Evolutionary conservation across 805 yeast genomes (phyloP), one percentile per base, ranked within the genome.

Genomic region (Candida odintsovae): DNA sequence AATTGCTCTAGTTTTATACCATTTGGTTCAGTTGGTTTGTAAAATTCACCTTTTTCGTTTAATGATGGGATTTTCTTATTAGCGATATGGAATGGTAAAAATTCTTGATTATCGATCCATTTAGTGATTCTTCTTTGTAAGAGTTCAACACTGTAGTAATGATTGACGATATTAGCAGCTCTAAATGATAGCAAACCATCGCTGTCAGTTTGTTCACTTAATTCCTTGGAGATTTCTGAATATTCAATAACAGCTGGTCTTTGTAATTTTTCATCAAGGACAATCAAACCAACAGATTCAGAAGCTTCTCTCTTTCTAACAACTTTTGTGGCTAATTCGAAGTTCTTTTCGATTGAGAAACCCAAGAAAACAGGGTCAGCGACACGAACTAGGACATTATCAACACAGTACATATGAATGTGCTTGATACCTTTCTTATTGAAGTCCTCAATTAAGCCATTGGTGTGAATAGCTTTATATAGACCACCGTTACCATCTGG

Each of bases 401-500:
- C 99, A 42, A 94, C 98, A 68, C 98, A 92, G 69, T 90, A 94
- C 86, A 90, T 88, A 68, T 94, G 97, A 50, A 94, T 75, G 63
- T 94, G 98, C 65, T 87, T 80, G 52, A 92, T 79, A 6, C 89
- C 90, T 47, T 80, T 81, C 8, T 56, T 49, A 25, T 68, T 59
- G 62, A 94, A 78, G 63, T 92, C 96, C 7, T 77, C 76, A 28
- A 94, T 59, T 18, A 90, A 70, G 2, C 78, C 76, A 53, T 83
- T 77, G 38, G 76, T 76, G 55, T 70, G 67, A 36, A 94, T 73
- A 1, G 97, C 98, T 59, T 80, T 83, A 70, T 94, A 94, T 43
- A 94, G 72, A 2, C 99, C 99, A 48, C 99, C 99, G 64, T 94
- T 94, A 1, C 99, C 99, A 66, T 94, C 98, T 2, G 99, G 99